A percentile compares a stretch with the other conserved stretches of the same genome.
These are phyloP conservation scores for Termitomyces titanicus DNA, from an alignment of 768 basidiomycete genomes.

Conservation along the genomic window DNA sequence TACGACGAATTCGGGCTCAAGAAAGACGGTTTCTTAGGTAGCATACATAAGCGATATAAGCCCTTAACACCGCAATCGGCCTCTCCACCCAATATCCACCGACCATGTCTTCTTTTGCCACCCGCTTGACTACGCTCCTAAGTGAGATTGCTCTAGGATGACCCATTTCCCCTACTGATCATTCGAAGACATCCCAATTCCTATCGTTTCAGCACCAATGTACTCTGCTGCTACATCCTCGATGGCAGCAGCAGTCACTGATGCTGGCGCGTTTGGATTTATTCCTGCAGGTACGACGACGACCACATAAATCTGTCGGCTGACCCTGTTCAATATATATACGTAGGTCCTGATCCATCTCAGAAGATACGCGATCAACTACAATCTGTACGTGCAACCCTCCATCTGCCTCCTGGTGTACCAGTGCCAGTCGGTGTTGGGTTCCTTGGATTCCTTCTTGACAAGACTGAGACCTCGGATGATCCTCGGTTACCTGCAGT, in stretches of 20 bases:
- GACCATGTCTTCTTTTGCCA: neutral
- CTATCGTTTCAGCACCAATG: constrained; percentile 61
- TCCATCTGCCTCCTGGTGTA: constrained; percentile 17
- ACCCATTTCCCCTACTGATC: neutral
- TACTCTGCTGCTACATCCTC: constrained; percentile 33
- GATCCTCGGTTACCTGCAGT: constrained; percentile 35
- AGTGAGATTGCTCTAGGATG: neutral
- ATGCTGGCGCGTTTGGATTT: constrained; percentile 57
- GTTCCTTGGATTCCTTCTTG: constrained; percentile 54
- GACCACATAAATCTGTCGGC: constrained; percentile 1
- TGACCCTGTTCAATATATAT: neutral
- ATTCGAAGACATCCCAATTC: constrained; percentile 38
- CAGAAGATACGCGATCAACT: constrained; percentile 37
- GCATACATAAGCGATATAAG: too few species aligned
- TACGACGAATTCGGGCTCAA: too few species aligned
- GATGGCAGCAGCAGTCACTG: constrained; percentile 42
- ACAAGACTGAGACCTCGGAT: constrained; percentile 32
- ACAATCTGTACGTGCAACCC: constrained; percentile 22
- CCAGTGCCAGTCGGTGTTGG: constrained; percentile 56
- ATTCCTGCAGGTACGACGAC: constrained; percentile 41
- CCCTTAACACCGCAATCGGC: too few species aligned
- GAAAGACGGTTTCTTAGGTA: too few species aligned
- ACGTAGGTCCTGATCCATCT: constrained; percentile 37
- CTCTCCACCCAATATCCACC: neutral
- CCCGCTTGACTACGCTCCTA: constrained; percentile 3